phyloP scores from a whole-genome alignment of 768 basidiomycete genomes.

The Trametopsis cervina region DNA sequence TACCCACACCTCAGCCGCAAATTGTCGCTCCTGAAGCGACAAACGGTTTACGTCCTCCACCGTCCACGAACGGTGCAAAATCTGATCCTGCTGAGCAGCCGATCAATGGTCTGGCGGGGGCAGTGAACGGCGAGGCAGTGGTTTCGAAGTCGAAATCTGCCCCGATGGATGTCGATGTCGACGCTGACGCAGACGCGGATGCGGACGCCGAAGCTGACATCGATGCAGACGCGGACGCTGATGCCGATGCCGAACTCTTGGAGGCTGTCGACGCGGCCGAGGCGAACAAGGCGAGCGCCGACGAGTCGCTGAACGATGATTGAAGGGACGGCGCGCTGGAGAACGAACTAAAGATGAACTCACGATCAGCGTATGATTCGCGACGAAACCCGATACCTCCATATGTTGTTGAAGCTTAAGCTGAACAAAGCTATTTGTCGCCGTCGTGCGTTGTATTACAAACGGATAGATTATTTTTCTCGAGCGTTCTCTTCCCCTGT shows the following conservation, averaged over 20 bases:
- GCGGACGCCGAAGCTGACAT: conserved; percentile 24
- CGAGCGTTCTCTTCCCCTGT: too few relatives aligned
- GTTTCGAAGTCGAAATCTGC: not conserved
- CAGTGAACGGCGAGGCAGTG: conserved; percentile 8
- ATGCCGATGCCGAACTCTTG: conserved; percentile 28
- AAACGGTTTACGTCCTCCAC: conserved; percentile 1
- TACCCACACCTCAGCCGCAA: conserved; percentile 11
- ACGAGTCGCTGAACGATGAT: conserved; percentile 23
- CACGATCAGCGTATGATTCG: not conserved
- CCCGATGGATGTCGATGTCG: conserved; percentile 23
- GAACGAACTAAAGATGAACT: not conserved
- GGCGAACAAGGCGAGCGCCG: conserved; percentile 21
- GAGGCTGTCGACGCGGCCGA: conserved; percentile 36
- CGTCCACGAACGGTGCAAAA: not conserved
- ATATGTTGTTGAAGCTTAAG: too few relatives aligned
- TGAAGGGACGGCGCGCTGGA: not conserved
- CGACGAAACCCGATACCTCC: not conserved
- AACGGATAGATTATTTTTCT: not conserved
- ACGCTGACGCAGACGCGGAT: conserved; percentile 29
- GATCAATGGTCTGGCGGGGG: not conserved
- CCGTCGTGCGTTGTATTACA: not conserved
- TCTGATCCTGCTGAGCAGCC: not conserved
- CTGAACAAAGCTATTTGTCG: not conserved
- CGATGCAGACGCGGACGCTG: conserved; percentile 25
- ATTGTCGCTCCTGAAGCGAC: conserved; percentile 5